Evolutionary conservation across 2,329 filamentous ascomycete genomes (phyloP).

Genomic region (Fusarium luffae): DNA sequence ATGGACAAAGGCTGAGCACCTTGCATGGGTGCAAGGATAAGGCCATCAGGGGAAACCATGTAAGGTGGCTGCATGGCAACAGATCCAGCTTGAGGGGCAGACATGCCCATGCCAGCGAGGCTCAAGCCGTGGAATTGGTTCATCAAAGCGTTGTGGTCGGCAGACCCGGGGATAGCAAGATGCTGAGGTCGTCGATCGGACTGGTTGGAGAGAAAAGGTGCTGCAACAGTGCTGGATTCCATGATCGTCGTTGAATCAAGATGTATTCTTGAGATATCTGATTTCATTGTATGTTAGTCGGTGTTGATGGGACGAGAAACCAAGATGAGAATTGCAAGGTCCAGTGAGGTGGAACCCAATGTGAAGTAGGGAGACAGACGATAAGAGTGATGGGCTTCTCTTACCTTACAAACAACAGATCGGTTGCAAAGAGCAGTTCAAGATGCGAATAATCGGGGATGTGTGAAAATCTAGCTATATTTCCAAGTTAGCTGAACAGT

Average conservation of each 20-base stretch:
- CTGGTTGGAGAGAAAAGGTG: constrained; percentile 49
- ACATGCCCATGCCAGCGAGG: constrained; percentile 51
- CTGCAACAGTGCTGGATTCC: constrained; percentile 50
- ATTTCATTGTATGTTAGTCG: neutral
- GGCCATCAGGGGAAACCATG: constrained; percentile 54
- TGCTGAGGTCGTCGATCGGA: constrained; percentile 48
- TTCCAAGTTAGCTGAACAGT: neutral
- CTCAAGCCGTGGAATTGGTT: constrained; percentile 54
- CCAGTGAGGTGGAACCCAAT: neutral
- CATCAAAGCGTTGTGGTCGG: constrained; percentile 49
- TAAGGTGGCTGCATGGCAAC: constrained; percentile 52
- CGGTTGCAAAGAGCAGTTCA: constrained; percentile 45
- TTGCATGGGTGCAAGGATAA: constrained; percentile 53
- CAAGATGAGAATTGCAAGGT: neutral
- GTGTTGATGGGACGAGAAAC: neutral
- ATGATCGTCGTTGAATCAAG: constrained; percentile 49
- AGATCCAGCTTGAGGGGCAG: constrained; percentile 45
- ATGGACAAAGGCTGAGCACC: constrained; percentile 51
- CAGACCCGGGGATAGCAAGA: constrained; percentile 45
- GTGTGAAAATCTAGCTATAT: constrained; percentile 46
- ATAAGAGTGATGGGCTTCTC: constrained; percentile 5
- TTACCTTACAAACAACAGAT: constrained; percentile 51
- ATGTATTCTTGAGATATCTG: constrained; percentile 51
- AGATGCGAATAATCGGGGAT: constrained; percentile 48
- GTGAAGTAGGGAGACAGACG: neutral